Evolutionary conservation across 164 flowering plant genomes (phyloP), one percentile per base, ranked within the genome.

Genomic region (Macadamia tetraphylla): DNA sequence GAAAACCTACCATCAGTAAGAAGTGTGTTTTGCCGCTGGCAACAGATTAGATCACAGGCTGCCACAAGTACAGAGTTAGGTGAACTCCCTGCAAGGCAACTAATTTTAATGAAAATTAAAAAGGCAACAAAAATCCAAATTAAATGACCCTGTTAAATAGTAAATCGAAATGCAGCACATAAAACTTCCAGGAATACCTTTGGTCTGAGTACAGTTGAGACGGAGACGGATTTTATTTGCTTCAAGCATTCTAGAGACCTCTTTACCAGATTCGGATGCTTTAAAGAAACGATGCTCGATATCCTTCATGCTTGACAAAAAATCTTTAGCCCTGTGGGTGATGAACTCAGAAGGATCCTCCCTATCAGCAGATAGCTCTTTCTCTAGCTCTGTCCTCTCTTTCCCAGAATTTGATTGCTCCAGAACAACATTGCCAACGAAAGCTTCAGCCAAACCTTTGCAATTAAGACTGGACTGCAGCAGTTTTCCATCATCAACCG

Each of bases 291-390:
- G 84, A 67, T 84, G 82, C 76, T 90, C 97, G n/a, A 94, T 89
- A 61, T 90, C 97, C 84, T 86, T 92, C 44, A 88, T 84, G 77
- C 99, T 94, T 0, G 91, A 87, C 1, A 90, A 76, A 75, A 92
- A 92, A 83, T 94, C 98, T 70, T 94, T 94, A 51, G 97, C 99
- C 78, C 97, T 84, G 64, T 90, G 98, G 11, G 99, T 92, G 31
- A 90, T 92, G 69, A 83, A 92, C 81, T 89, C 96, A 1, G 96
- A 87, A 17, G 98, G 96, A 70, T 92, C 99, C 74, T 90, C 98
- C 69, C 92, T 84, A 75, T 86, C 90, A 3, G 79, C 77, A 66
- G 65, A 68, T 13, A 79, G 46, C 42, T 77, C 82, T 52, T 80
- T 81, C 67, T 72, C 81, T 9, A 30, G 73, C 35, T 23, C 67